A percentile compares a stretch with the other conserved stretches of the same genome.
phyloP scores from a whole-genome alignment of 2,329 filamentous ascomycete species.

The Fusarium cyanostomum region DNA sequence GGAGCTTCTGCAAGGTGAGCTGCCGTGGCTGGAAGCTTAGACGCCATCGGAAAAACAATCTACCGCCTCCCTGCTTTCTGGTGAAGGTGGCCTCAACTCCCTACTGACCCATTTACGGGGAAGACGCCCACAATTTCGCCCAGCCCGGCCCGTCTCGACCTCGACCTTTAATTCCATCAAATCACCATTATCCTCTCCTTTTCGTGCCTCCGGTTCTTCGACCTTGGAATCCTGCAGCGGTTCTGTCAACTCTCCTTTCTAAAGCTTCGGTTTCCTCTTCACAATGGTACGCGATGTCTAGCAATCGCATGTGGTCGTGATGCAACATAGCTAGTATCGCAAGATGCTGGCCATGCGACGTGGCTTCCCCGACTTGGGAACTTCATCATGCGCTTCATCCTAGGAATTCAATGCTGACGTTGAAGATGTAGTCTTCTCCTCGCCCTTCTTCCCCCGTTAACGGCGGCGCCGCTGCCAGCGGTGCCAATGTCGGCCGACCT shows the following conservation, averaged over 20 bases:
- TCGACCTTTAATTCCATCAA: constrained; percentile 39
- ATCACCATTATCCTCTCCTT: constrained; percentile 35
- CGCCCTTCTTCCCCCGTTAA: constrained; percentile 68
- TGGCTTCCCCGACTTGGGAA: constrained; percentile 6
- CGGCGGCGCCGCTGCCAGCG: constrained; percentile 67
- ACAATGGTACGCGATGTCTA: constrained; percentile 47
- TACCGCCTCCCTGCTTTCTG: constrained; percentile 47
- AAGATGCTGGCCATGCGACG: constrained; percentile 26
- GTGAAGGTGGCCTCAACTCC: constrained; percentile 58
- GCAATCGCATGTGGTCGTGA: constrained; percentile 36
- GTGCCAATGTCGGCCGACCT: constrained; percentile 77
- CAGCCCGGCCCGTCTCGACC: constrained; percentile 35
- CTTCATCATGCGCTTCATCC: not conserved
- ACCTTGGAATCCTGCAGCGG: constrained; percentile 48
- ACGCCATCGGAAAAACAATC: constrained; percentile 48
- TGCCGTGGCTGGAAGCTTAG: constrained; percentile 10
- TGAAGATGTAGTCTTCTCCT: constrained; percentile 61
- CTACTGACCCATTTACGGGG: constrained; percentile 37
- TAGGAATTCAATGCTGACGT: not conserved
- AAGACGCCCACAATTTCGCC: constrained; percentile 42
- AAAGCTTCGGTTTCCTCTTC: constrained; percentile 25
- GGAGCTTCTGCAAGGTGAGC: constrained; percentile 14
- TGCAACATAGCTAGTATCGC: constrained; percentile 35
- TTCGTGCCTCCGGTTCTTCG: constrained; percentile 37
- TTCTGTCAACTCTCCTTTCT: constrained; percentile 41